Base-by-base conservation (phyloP, 2,329 filamentous ascomycete genomes). In the Zymoseptoria pseudotritici region DNA sequence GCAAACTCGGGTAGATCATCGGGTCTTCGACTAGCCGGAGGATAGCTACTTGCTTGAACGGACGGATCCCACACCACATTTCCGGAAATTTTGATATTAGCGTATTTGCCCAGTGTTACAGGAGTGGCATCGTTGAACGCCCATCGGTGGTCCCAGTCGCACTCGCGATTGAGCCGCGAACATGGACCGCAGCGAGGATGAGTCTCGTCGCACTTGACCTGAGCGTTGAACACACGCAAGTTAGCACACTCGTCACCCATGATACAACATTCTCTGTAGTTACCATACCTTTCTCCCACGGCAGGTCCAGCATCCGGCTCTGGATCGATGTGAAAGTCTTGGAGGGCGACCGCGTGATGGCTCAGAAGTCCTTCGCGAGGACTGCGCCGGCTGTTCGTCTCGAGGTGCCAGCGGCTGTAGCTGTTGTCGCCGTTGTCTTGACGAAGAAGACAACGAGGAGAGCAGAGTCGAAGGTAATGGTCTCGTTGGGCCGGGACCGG, bases 191-290 rank as follows among this genome's bases (percentile, higher is more conserved):
- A 67, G 59, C 65, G 63, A 7, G 61, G 62, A 53, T 60, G 82
- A 50, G 73, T 73, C 70, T 84, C 82, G 67, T 83, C 82, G 69
- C 82, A 84, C 76, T 83, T 84, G 21, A 83, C 80, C 69, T 72
- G 36, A n/a, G 36, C 2, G 56, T 75, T 67, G 66, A 2, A n/a
- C 53, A n/a, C 20, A 42, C 42, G 24, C 11, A 31, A 26, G 19
- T 55, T 17, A 42, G 54, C 42, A 42, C 19, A 26, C 31, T 55
- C 42, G 17, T 46, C 13, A 20, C 42, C 21, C 13, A 29, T 17
- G 21, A 42, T 26, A 8, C 13, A 24, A 21, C 8, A 13, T 2
- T 11, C 3, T 51, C 20, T 21, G 19, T 6, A 46, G 31, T 20
- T 7, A 7, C 4, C 42, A 50, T 59, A 72, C 72, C 66, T 75